Evolutionary conservation across 208 protist genomes (phyloP).

Genomic region (Leptomonas pyrrhocoris): DNA sequence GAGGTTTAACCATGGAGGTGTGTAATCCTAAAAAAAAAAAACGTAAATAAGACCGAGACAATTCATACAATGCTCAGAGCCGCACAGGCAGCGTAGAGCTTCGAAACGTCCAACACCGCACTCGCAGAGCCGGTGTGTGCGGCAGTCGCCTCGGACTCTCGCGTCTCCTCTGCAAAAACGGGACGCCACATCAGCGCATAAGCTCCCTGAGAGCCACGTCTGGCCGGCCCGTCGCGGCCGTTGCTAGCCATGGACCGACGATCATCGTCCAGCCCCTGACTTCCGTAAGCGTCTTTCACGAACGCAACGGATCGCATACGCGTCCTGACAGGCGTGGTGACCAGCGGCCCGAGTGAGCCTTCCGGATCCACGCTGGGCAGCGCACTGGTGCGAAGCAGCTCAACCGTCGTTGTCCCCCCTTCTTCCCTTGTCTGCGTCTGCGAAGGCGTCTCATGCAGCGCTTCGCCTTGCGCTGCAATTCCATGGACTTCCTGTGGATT

Average conservation of each 20-base stretch:
- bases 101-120: conserved; percentile 18
- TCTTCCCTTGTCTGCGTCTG: background rate
- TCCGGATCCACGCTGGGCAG: background rate
- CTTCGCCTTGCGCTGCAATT: background rate
- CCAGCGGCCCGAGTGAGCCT: background rate
- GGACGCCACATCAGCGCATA: conserved; percentile 18
- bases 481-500: background rate
- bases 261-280: background rate
- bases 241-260: background rate
- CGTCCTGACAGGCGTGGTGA: background rate
- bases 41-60: background rate
- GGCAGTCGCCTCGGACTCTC: background rate
- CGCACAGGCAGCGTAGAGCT: conserved; percentile 35
- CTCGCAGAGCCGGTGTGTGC: background rate
- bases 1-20: no score
- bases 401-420: background rate
- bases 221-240: background rate
- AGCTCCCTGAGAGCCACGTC: background rate
- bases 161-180: conserved; percentile 7
- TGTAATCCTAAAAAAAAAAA: background rate
- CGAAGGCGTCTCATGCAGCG: no score
- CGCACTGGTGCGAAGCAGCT: background rate
- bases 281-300: background rate
- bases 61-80: conserved; percentile 47
- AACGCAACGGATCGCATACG: conserved; percentile 10